Percentiles rank a stretch among this genome's conserved stretches.
These are phyloP conservation scores for Ampelomyces quisqualis DNA, from an alignment of 2,329 filamentous ascomycete genomes.

Conservation along the genomic window DNA sequence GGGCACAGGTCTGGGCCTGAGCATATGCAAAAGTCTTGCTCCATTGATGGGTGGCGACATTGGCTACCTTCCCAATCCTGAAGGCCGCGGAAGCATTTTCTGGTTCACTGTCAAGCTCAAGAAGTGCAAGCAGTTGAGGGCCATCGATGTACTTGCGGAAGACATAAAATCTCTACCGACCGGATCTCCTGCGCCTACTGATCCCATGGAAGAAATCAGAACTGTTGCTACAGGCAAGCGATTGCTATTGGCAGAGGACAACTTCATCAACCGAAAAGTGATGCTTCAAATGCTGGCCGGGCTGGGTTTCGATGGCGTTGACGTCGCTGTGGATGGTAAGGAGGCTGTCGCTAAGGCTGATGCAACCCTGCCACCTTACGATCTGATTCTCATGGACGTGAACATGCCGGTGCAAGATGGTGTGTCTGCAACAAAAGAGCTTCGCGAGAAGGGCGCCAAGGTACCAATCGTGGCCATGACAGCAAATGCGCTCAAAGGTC, in stretches of 20 bases:
- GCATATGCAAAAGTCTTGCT: conserved; percentile 58
- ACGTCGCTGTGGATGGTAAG: conserved; percentile 45
- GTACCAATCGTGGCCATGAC: conserved; percentile 58
- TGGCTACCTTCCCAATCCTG: conserved; percentile 51
- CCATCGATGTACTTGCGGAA: conserved; percentile 14
- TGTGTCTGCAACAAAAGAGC: conserved; percentile 31
- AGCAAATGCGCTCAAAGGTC: conserved; percentile 58
- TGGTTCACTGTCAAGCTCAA: conserved; percentile 51
- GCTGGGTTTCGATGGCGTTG: conserved; percentile 36
- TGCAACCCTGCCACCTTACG: conserved; percentile 18
- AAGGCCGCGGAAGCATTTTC: conserved; percentile 52
- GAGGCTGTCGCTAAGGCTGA: conserved; percentile 43
- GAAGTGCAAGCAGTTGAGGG: conserved; percentile 27
- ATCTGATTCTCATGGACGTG: conserved; percentile 41
- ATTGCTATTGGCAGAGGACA: conserved; percentile 51
- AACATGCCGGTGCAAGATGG: conserved; percentile 41
- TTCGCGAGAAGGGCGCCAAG: conserved; percentile 18
- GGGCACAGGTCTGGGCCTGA: conserved; percentile 59
- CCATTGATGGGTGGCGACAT: conserved; percentile 59
- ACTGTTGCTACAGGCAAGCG: conserved; percentile 22
- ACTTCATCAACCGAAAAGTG: conserved; percentile 51
- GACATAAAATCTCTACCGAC: conserved; percentile 9
- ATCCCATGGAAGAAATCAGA: conserved; percentile 27
- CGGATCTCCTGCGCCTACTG: conserved; percentile 8
- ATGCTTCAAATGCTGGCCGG: conserved; percentile 50